Conservation (phyloP, 2,329 filamentous ascomycete species). For the Fusarium circinatum region DNA sequence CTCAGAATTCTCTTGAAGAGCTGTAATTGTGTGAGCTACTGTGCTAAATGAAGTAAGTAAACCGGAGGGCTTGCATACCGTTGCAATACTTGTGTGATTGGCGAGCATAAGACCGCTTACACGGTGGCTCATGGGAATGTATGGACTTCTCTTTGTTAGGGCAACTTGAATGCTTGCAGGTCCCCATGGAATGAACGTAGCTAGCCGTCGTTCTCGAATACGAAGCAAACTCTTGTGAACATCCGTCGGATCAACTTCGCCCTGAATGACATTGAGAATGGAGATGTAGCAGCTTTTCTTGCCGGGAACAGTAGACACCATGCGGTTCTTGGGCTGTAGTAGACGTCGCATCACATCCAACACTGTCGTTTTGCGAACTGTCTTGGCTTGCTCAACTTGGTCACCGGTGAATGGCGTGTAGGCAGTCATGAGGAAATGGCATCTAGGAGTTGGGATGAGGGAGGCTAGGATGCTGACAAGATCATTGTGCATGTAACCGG, state of each 20-base stretch:
- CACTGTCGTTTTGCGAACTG: constrained; percentile 96
- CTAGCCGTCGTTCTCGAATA: constrained; percentile 91
- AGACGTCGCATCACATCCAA: constrained; percentile 96
- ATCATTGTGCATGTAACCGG: constrained; percentile 99
- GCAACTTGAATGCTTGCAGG: constrained; percentile 98
- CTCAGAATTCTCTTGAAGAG: constrained; percentile 93
- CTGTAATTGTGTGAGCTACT: constrained; percentile 47
- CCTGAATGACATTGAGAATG: constrained; percentile 98
- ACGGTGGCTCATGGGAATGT: constrained; percentile 91
- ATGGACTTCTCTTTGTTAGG: constrained; percentile 94
- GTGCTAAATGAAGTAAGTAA: background rate
- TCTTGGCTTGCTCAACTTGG: constrained; percentile 96
- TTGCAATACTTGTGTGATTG: constrained; percentile 97
- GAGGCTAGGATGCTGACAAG: constrained; percentile 96
- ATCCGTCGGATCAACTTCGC: constrained; percentile 96
- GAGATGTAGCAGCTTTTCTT: constrained; percentile 99
- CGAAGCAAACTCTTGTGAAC: constrained; percentile 97
- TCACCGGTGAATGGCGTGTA: constrained; percentile 98
- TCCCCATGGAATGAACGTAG: constrained; percentile 98
- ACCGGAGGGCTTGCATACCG: constrained; percentile 60
- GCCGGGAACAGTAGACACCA: constrained; percentile 94
- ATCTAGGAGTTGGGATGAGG: constrained; percentile 93
- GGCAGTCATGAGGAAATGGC: constrained; percentile 97
- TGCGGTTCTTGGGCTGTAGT: constrained; percentile 97
- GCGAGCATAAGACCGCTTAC: constrained; percentile 98